Evolutionary conservation across 371 early-diverging fungal species (phyloP).

Genomic region (Batkoa obscura): DNA sequence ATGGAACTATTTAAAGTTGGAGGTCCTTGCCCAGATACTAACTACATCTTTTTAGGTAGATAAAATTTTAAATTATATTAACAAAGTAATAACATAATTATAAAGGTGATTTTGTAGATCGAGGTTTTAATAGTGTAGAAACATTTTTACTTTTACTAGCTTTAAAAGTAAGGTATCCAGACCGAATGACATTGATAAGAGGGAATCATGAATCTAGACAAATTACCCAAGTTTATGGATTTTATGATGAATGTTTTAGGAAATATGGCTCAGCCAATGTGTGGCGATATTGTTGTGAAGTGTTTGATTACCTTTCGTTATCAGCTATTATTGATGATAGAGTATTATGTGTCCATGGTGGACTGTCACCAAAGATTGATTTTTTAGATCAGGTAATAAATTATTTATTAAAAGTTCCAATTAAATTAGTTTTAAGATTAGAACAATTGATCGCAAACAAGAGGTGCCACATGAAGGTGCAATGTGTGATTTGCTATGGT

Average conservation of each 20-base stretch:
- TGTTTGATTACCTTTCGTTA: conserved; percentile 92
- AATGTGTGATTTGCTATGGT: conserved; percentile 98
- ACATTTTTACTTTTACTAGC: conserved; percentile 95
- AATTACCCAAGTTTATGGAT: conserved; percentile 99
- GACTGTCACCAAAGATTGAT: conserved; percentile 82
- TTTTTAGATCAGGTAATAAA: conserved; percentile 75
- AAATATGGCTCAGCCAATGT: conserved; percentile 96
- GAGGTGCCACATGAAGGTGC: conserved; percentile 98
- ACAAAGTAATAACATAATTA: not conserved
- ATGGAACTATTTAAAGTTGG: conserved; percentile 96
- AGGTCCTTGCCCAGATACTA: conserved; percentile 94
- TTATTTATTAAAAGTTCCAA: not conserved
- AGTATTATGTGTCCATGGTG: conserved; percentile 93
- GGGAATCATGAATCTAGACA: conserved; percentile 99
- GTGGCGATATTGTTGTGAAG: conserved; percentile 96
- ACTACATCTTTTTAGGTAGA: conserved; percentile 92
- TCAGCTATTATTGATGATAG: conserved; percentile 32
- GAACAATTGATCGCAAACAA: conserved; percentile 92
- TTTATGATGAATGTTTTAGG: conserved; percentile 96
- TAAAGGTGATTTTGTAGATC: conserved; percentile 97
- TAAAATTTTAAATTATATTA: not conserved
- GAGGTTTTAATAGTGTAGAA: conserved; percentile 97
- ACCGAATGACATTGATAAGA: conserved; percentile 90
- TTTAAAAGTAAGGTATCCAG: conserved; percentile 79
- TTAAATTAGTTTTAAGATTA: conserved; percentile 30